Conservation (phyloP, 164 flowering plant species). For the Cinnamomum micranthum region DNA sequence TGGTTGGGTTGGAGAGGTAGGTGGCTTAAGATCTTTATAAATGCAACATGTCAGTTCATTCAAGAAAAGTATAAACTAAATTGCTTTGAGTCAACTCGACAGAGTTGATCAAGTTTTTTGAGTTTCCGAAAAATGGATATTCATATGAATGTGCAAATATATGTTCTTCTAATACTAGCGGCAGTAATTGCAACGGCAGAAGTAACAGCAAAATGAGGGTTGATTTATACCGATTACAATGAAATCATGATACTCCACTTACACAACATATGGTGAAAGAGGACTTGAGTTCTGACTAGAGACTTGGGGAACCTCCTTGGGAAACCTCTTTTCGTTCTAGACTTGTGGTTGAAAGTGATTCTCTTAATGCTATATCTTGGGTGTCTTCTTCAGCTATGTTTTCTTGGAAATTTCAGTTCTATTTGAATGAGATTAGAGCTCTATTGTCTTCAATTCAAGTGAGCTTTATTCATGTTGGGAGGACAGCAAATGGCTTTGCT, state of each 20-base stretch:
- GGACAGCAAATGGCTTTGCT: too few relatives aligned
- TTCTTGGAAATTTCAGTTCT: too few relatives aligned
- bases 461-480: too few relatives aligned
- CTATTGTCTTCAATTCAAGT: too few relatives aligned
- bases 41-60: constrained; percentile 2
- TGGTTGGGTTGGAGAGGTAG: constrained; percentile 14
- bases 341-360: too few relatives aligned
- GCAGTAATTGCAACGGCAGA: background rate
- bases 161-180: too few relatives aligned
- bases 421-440: too few relatives aligned
- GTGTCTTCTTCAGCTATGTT: too few relatives aligned
- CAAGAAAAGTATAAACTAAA: background rate
- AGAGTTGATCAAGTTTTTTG: background rate
- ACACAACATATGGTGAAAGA: constrained; percentile 38
- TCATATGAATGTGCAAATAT: background rate
- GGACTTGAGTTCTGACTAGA: constrained; percentile 7
- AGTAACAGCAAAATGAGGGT: background rate
- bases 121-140: background rate
- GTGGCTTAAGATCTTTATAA: too few relatives aligned
- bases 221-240: background rate
- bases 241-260: too few relatives aligned
- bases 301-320: constrained; percentile 14
- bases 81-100: background rate
- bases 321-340: background rate
- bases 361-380: too few relatives aligned